These are phyloP conservation scores for Volvox carteri DNA, from an alignment of 163 green algal species.

Conservation along the genomic window DNA sequence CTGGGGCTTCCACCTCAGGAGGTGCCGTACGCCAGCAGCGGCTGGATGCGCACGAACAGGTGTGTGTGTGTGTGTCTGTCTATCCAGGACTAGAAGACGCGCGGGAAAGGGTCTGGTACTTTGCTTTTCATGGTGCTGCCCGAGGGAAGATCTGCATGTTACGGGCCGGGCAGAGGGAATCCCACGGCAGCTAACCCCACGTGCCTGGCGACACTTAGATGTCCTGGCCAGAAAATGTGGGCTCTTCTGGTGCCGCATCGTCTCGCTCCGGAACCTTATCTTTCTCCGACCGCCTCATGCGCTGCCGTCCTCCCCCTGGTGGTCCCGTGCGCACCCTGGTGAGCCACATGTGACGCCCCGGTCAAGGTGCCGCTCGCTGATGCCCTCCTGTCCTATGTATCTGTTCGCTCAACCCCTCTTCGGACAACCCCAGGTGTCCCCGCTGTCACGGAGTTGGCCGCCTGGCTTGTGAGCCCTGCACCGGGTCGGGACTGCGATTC, in stretches of 20 bases:
- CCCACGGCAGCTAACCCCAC: no score
- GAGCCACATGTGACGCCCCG: not conserved
- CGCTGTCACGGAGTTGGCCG: slow-evolving; percentile 36
- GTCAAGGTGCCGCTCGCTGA: not conserved
- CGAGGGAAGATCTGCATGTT: not conserved
- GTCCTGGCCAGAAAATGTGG: no score
- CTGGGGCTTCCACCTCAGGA: slow-evolving; percentile 5
- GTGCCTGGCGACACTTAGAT: no score
- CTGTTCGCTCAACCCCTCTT: not conserved
- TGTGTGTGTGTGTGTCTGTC: not conserved
- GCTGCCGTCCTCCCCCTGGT: not conserved
- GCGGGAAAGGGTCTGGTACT: not conserved
- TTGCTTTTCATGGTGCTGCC: not conserved
- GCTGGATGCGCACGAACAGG: slow-evolving; percentile 43
- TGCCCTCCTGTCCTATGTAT: not conserved
- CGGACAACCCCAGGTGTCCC: not conserved
- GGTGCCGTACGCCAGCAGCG: slow-evolving; percentile 42
- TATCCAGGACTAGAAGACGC: not conserved
- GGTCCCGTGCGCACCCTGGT: no score
- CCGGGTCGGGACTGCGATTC: slow-evolving; percentile 24
- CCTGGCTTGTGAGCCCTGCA: slow-evolving; percentile 43
- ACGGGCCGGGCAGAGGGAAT: no score
- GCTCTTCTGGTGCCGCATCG: no score
- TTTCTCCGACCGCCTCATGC: not conserved
- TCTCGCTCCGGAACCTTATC: no score